phyloP scores from a whole-genome alignment of 2,329 filamentous ascomycete species.

The Helicocarpus griseus region DNA sequence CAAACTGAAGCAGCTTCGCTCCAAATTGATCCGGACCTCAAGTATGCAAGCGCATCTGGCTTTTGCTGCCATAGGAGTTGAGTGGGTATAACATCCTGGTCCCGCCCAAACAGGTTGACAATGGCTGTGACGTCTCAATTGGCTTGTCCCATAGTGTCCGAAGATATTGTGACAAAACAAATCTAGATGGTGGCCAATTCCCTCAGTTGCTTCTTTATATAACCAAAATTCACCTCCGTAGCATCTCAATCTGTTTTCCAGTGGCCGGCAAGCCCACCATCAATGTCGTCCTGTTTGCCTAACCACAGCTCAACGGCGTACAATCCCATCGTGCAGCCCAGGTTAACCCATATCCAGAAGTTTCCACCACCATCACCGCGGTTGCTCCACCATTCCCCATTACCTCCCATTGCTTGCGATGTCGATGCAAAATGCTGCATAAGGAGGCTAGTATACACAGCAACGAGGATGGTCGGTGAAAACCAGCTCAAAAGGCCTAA shows the following conservation, averaged over 20 bases:
- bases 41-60: too few relatives aligned
- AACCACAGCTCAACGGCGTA: conserved; percentile 88
- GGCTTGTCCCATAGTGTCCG: neutral
- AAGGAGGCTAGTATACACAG: conserved; percentile 89
- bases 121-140: too few relatives aligned
- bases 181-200: neutral
- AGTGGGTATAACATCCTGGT: too few relatives aligned
- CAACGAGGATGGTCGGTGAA: conserved; percentile 85
- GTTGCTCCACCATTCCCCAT: conserved; percentile 70
- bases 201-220: neutral
- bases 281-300: conserved; percentile 60
- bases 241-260: conserved; percentile 96
- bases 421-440: conserved; percentile 89
- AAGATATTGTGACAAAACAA: neutral
- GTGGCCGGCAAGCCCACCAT: conserved; percentile 62
- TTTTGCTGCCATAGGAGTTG: too few relatives aligned
- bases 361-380: conserved; percentile 78
- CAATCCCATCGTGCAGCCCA: conserved; percentile 76
- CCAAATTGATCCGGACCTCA: too few relatives aligned
- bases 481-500: conserved; percentile 86
- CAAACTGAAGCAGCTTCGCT: too few relatives aligned
- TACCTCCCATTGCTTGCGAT: conserved; percentile 48
- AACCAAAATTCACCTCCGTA: too few relatives aligned
- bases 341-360: conserved; percentile 87
- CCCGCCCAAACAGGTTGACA: too few relatives aligned